Percentiles rank a stretch among this genome's conserved stretches.
phyloP scores from a whole-genome alignment of 192 early-diverging fungal species.

The Entomortierella chlamydospora region DNA sequence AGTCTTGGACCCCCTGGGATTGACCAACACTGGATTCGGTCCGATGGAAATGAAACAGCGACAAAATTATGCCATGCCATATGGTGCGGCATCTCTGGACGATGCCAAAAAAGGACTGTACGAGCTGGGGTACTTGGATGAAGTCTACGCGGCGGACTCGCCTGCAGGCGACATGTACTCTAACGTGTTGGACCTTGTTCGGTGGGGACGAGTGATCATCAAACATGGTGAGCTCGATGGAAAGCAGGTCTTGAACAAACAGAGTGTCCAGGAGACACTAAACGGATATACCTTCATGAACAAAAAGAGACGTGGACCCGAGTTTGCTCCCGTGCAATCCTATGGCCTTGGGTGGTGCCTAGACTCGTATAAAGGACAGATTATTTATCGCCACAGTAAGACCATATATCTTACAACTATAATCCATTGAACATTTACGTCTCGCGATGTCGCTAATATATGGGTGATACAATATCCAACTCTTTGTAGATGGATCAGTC shows the following conservation, averaged over 20 bases:
- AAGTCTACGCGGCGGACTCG: neutral
- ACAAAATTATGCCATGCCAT: conserved; percentile 26
- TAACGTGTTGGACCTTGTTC: conserved; percentile 13
- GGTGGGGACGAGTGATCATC: conserved; percentile 12
- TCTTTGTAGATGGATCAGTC: conserved; percentile 3
- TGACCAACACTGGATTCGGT: conserved; percentile 20
- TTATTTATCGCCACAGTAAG: conserved; percentile 12
- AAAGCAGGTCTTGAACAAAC: conserved; percentile 22
- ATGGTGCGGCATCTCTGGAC: conserved; percentile 9
- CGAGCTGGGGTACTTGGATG: conserved; percentile 17
- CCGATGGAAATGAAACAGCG: conserved; percentile 12
- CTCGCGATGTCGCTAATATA: no score
- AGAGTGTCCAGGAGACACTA: neutral
- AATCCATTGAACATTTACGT: no score
- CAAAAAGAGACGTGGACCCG: neutral
- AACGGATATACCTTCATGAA: neutral
- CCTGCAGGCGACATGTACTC: conserved; percentile 29
- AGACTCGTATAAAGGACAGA: conserved; percentile 16
- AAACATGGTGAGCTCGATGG: conserved; percentile 4
- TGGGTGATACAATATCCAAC: no score
- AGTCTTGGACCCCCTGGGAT: conserved; percentile 16
- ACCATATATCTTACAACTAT: neutral
- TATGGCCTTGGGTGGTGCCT: conserved; percentile 27
- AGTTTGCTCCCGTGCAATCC: neutral
- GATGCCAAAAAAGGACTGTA: conserved; percentile 34